Evolutionary conservation across 768 basidiomycete genomes (phyloP), one percentile per base, ranked within the genome.

Genomic region (Lactarius akahatsu): DNA sequence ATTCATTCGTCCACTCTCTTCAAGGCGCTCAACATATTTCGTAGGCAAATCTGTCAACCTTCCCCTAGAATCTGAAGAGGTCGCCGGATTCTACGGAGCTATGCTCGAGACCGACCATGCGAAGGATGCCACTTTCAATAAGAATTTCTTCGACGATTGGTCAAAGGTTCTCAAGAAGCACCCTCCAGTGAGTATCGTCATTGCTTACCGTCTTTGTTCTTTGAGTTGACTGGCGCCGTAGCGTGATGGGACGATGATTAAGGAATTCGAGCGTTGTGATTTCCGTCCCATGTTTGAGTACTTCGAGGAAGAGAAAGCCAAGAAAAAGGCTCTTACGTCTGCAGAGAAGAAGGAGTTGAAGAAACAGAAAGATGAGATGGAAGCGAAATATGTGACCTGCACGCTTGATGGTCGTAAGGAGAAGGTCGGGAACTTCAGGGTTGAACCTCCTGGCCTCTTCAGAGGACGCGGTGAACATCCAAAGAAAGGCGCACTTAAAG

Each of bases 361-460:
- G 81, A 90, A 89, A 71, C 83, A 82, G 63, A 93, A 89, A 76
- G 96, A 98, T 62, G 85, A 86, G 34, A 73, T 88, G 66, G 97
- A 98, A 77, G 86, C 85, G 58, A 90, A 89, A 69, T 98, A 95
- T 77, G 86, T 85, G 26, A 83, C 84, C 30, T 98, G 96, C 77
- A 73, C 88, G n/a, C 85, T 99, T 40, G 94, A 99, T 73, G 96
- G 96, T 15, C 88, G 96, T 61, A 96, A 94, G 78, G 97, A 99
- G 80, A 98, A 98, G 76, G 86, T 98, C 57, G 97, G 97, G 45
- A 99, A 98, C 79, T 98, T 98, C 82, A 85, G 95, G 71, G 88
- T 98, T 60, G 97, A 99, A 82, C 97, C 97, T 75, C 97, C 97
- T 32, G 96, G 96, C n/a, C 79, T 98, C 59, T 99, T 98, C 79